Base-by-base conservation (phyloP, 1,139 yeast species). In the Groenewaldozyma sp. region DNA sequence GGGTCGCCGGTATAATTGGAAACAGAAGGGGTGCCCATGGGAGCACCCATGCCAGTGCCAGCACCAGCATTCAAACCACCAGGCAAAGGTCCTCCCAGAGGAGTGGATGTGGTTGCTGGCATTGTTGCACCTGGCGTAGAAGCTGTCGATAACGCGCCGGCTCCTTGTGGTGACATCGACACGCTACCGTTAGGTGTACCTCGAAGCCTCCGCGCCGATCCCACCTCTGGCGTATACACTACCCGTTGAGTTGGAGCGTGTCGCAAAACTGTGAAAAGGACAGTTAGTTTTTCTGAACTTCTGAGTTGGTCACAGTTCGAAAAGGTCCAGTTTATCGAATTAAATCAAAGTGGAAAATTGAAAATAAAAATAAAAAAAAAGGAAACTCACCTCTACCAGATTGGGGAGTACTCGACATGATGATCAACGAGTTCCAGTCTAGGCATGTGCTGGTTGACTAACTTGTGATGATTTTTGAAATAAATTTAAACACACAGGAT, bases 231-330 rank as follows among this genome's bases (percentile, higher is more conserved):
- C 2, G 41, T 35, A 20, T 41, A 41, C 10, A 38, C 9, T 4
- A 33, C 39, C 17, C 44, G 41, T 10, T 40, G 44, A 17, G 36
- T 35, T 10, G 42, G 41, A 5, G 35, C 35, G 19, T 41, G 44
- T 3, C 44, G 39, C n/a, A 41, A 34, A 10, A 40, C 43, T 40
- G 22, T 5, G 3, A 20, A n/a, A n/a, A n/a, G n/a, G n/a, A n/a
- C n/a, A n/a, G n/a, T n/a, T n/a, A n/a, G n/a, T n/a, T n/a, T n/a
- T n/a, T n/a, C n/a, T n/a, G n/a, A n/a, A n/a, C n/a, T n/a, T n/a
- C n/a, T n/a, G n/a, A n/a, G n/a, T n/a, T n/a, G n/a, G n/a, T n/a
- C n/a, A n/a, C n/a, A n/a, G n/a, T n/a, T n/a, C n/a, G n/a, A n/a
- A n/a, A n/a, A n/a, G n/a, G n/a, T n/a, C n/a, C n/a, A n/a, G n/a